These are phyloP conservation scores for Cladosporium cucumerinum DNA, from an alignment of 2,329 filamentous ascomycete genomes.

Conservation along the genomic window DNA sequence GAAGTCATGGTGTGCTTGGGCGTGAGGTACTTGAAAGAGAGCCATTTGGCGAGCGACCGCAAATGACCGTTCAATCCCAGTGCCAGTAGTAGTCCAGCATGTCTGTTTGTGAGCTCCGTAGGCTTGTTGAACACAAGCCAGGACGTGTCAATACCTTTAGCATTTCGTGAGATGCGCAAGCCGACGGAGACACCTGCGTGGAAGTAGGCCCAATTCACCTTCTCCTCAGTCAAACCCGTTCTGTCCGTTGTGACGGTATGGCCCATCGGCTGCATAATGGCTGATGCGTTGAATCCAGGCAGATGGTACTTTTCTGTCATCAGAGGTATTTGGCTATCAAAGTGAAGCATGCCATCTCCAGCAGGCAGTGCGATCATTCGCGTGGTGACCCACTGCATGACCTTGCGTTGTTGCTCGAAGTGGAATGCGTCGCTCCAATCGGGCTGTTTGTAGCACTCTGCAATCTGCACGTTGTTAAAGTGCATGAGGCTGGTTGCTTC, in stretches of 20 bases:
- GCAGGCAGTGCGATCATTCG: slow-evolving; percentile 85
- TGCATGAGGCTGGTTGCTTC: slow-evolving; percentile 85
- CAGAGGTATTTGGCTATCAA: slow-evolving; percentile 79
- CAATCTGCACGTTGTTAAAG: slow-evolving; percentile 72
- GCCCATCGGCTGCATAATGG: slow-evolving; percentile 85
- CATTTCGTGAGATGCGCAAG: slow-evolving; percentile 81
- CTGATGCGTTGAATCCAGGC: slow-evolving; percentile 86
- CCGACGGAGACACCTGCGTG: slow-evolving; percentile 94
- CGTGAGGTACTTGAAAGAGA: slow-evolving; percentile 98
- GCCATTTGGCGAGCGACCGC: slow-evolving; percentile 93
- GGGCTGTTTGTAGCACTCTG: slow-evolving; percentile 71
- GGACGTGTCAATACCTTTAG: slow-evolving; percentile 92
- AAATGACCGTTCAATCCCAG: slow-evolving; percentile 92
- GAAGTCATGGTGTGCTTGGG: slow-evolving; percentile 99
- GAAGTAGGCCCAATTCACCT: slow-evolving; percentile 97
- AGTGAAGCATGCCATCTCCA: slow-evolving; percentile 83
- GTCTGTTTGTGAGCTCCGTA: slow-evolving; percentile 86
- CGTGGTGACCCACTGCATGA: slow-evolving; percentile 80
- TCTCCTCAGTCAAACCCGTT: slow-evolving; percentile 83
- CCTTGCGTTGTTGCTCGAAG: slow-evolving; percentile 85
- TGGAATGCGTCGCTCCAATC: slow-evolving; percentile 82
- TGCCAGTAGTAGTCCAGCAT: slow-evolving; percentile 88
- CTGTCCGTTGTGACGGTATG: slow-evolving; percentile 93
- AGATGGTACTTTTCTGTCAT: slow-evolving; percentile 90
- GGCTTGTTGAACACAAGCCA: slow-evolving; percentile 99